Evolutionary conservation across 306 rosid genomes (phyloP).

Genomic region (Pterocarpus santalinus): DNA sequence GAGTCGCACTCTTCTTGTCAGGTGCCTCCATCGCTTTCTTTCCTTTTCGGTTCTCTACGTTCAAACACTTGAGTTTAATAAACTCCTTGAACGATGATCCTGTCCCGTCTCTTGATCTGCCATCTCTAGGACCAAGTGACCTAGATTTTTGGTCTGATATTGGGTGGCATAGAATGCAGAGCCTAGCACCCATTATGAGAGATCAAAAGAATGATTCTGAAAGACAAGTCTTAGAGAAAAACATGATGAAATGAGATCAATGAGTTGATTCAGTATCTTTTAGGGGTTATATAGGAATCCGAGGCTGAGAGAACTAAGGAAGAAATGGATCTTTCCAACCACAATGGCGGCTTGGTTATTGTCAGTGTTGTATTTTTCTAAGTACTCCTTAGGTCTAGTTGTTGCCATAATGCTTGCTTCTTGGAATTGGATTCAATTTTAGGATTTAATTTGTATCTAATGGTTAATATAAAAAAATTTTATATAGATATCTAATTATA

Average conservation of each 20-base stretch:
- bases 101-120: neutral
- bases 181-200: slow-evolving; percentile 44
- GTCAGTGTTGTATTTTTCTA: slow-evolving; percentile 30
- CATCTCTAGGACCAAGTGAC: neutral
- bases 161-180: slow-evolving; percentile 11
- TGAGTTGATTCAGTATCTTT: slow-evolving; percentile 33
- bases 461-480: too few species aligned
- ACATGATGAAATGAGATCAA: slow-evolving; percentile 21
- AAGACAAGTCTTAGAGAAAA: slow-evolving; percentile 10
- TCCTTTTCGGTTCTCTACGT: neutral
- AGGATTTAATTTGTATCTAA: too few species aligned
- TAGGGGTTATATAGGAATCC: slow-evolving; percentile 21
- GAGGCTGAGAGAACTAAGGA: slow-evolving; percentile 43
- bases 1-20: slow-evolving; percentile 21
- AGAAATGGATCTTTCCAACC: slow-evolving; percentile 37
- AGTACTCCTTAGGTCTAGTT: slow-evolving; percentile 1
- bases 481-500: too few species aligned
- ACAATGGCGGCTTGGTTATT: slow-evolving; percentile 32
- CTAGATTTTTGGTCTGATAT: neutral
- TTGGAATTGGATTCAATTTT: too few species aligned
- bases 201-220: slow-evolving; percentile 30
- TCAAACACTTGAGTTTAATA: slow-evolving; percentile 18
- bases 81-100: neutral
- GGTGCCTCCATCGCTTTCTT: neutral
- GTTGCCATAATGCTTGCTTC: neutral